Conservation (phyloP, 1,284 basidiomycete genomes). For the Cutaneotrichosporon sp. region DNA sequence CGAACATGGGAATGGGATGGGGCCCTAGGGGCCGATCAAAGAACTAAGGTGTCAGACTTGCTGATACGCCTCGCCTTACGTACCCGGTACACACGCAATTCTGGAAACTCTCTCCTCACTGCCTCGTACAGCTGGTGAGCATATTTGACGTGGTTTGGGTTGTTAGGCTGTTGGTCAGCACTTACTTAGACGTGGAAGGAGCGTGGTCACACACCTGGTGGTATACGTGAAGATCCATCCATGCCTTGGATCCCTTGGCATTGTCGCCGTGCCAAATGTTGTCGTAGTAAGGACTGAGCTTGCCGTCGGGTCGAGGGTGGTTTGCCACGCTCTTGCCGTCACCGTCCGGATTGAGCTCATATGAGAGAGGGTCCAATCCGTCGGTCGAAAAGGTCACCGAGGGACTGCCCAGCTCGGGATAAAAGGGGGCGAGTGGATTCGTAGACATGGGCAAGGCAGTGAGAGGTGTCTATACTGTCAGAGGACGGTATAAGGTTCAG, state of each 20-base stretch:
- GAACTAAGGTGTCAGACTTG: slow-evolving; percentile 9
- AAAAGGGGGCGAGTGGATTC: not conserved
- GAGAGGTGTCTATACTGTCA: too few species aligned
- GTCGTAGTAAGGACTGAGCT: slow-evolving; percentile 17
- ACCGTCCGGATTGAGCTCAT: slow-evolving; percentile 48
- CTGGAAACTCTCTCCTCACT: slow-evolving; percentile 22
- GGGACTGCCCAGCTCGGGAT: slow-evolving; percentile 1
- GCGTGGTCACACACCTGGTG: slow-evolving; percentile 10
- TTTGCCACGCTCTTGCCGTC: slow-evolving; percentile 58
- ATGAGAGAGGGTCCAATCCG: slow-evolving; percentile 46
- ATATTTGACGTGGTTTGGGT: slow-evolving; percentile 18
- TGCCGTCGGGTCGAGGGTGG: slow-evolving; percentile 19
- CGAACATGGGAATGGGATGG: slow-evolving; percentile 61
- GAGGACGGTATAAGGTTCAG: too few species aligned
- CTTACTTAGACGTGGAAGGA: not conserved
- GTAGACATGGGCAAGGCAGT: not conserved
- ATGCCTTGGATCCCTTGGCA: slow-evolving; percentile 1
- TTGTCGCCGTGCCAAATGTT: slow-evolving; percentile 10
- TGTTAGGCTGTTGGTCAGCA: slow-evolving; percentile 10
- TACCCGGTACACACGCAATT: slow-evolving; percentile 18
- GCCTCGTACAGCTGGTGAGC: slow-evolving; percentile 21
- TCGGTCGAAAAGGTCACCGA: slow-evolving; percentile 4
- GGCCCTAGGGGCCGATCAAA: slow-evolving; percentile 18
- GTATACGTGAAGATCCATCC: slow-evolving; percentile 22
- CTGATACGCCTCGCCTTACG: not conserved